Evolutionary conservation across 1,139 yeast genomes (phyloP).

Genomic region (Yamadazyma pseudoaaseri): DNA sequence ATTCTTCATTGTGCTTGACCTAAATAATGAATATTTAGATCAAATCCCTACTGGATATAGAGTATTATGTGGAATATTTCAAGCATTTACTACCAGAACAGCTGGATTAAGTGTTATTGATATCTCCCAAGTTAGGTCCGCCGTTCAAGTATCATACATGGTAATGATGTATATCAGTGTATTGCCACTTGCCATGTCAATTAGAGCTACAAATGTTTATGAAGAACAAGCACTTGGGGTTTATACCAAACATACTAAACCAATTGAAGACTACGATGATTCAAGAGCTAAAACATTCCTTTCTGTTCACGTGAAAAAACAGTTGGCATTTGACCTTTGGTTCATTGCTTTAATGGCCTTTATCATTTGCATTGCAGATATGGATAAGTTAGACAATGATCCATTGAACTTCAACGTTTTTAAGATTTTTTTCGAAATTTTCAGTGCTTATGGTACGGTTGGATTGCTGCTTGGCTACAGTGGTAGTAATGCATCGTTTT

Average conservation of each 20-base stretch:
- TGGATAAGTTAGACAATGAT: constrained; percentile 50
- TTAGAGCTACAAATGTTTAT: constrained; percentile 94
- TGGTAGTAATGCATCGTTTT: constrained; percentile 60
- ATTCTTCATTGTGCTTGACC: constrained; percentile 75
- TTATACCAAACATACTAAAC: constrained; percentile 52
- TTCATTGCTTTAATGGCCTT: constrained; percentile 83
- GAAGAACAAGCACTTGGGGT: constrained; percentile 95
- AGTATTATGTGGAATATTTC: constrained; percentile 79
- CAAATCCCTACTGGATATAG: constrained; percentile 64
- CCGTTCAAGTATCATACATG: constrained; percentile 90
- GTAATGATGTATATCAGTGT: constrained; percentile 98
- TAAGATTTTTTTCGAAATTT: constrained; percentile 77
- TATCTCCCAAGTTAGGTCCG: constrained; percentile 72
- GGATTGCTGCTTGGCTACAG: constrained; percentile 89
- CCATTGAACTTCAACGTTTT: constrained; percentile 63
- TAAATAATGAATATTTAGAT: constrained; percentile 47
- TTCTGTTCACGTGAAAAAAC: constrained; percentile 87
- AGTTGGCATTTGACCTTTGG: constrained; percentile 94
- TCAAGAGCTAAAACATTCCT: constrained; percentile 52
- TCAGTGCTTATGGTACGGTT: constrained; percentile 95
- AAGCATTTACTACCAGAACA: constrained; percentile 90
- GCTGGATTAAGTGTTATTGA: constrained; percentile 84
- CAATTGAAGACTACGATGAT: neutral
- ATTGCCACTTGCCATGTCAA: constrained; percentile 91
- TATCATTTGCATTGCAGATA: constrained; percentile 83